Conservation (phyloP, 1,284 basidiomycete species). For the Apiotrichum mycotoxinovorans region DNA sequence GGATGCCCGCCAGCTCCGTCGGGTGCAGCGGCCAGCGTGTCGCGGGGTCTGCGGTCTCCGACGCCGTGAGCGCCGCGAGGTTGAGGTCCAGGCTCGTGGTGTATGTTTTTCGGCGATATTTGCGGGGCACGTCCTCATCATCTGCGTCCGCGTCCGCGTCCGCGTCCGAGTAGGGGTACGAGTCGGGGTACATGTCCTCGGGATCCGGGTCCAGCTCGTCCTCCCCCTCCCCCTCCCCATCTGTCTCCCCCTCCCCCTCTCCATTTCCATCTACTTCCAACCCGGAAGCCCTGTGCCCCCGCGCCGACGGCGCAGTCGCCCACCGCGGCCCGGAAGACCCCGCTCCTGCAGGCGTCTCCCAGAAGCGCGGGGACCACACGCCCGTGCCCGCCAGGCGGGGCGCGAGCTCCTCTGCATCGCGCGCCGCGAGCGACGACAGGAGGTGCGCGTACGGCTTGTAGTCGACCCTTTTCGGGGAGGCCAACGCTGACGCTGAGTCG, state of each 20-base stretch:
- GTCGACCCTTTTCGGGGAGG: neutral
- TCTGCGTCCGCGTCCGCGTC: too few species aligned
- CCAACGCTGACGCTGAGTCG: neutral
- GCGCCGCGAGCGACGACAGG: neutral
- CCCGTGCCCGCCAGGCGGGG: neutral
- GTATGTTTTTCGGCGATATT: too few species aligned
- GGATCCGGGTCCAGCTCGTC: neutral
- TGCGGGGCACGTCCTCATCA: too few species aligned
- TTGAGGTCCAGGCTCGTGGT: too few species aligned
- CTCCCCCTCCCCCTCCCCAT: neutral
- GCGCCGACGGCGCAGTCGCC: neutral
- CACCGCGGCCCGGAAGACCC: neutral
- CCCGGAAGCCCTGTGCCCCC: neutral
- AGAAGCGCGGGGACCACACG: neutral
- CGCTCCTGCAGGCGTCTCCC: too few species aligned
- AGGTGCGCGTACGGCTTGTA: neutral
- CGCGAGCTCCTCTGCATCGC: neutral
- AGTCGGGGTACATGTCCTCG: neutral
- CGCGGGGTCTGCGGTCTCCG: neutral
- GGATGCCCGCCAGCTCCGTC: neutral
- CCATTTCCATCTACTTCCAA: neutral
- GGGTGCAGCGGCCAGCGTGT: slow-evolving; percentile 1
- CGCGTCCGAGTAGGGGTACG: too few species aligned
- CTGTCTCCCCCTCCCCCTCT: neutral
- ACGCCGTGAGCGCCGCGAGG: neutral